Evolutionary conservation across 805 yeast genomes (phyloP), one percentile per base, ranked within the genome.

Genomic region (Ogataea sp.): DNA sequence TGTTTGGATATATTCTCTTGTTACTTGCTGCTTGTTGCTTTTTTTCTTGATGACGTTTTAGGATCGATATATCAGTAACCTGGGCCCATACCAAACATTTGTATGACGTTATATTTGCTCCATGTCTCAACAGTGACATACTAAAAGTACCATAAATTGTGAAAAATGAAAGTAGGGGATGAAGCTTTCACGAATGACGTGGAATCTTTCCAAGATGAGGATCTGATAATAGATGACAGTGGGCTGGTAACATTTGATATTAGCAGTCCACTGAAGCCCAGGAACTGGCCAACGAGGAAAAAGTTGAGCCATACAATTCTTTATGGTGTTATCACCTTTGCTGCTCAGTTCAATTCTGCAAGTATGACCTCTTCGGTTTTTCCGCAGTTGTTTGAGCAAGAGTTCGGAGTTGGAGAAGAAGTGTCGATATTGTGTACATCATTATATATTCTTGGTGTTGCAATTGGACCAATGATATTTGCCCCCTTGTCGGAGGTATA

Each of bases 391-490:
- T 40, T 52, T 42, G 18, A 46, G 16, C 17, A 37, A 7, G 38
- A 45, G 10, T 75, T 58, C 58, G 68, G 67, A 20, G 60, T 75
- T 13, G 67, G 73, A 4, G 38, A 59, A 27, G 71, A 69, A 16
- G 72, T 68, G 1, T 70, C 79, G 3, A 59, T 73, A 14, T 59
- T 81, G 34, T 68, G 74, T 10, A 71, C 80, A 2, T 67, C 86
- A 0, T 56, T 80, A 14, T 82, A 73, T 47, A 74, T 80, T 11
- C 53, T 79, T 36, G 89, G 88, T 0, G 73, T 79, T 49, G 84
- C 83, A 1, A 58, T 75, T 14, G 89, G 88, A 0, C 84, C 85
- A 3, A 61, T 78, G 55, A 45, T 80, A 11, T 75, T 78, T 71
- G 85, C 82, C 1, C 83, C 83, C 2, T 46, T 74, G 9, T 71